phyloP scores from a whole-genome alignment of 768 basidiomycete species.

The Butyriboletus loyo region DNA sequence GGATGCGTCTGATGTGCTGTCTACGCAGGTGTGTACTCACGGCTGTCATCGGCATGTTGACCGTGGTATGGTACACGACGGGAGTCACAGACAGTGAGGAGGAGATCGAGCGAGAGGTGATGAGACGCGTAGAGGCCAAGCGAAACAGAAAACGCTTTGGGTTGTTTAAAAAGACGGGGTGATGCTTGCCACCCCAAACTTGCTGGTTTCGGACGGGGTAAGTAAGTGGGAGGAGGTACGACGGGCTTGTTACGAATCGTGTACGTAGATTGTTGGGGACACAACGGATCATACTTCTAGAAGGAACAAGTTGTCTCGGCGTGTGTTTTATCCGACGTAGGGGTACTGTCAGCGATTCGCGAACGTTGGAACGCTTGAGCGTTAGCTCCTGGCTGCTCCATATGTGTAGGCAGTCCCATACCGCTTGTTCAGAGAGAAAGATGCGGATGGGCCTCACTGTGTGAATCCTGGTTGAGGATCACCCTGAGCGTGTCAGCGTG shows the following conservation, averaged over 20 bases:
- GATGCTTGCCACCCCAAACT: background rate
- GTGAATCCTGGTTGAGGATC: background rate
- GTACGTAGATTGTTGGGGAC: background rate
- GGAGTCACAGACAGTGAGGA: slow-evolving; percentile 74
- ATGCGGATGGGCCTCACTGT: background rate
- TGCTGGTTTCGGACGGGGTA: too few relatives aligned
- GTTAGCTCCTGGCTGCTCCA: too few relatives aligned
- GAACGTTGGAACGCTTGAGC: background rate
- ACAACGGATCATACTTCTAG: too few relatives aligned
- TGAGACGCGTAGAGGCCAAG: slow-evolving; percentile 55
- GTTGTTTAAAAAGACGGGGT: slow-evolving; percentile 17
- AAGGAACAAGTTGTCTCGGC: too few relatives aligned
- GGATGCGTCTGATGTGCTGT: slow-evolving; percentile 10
- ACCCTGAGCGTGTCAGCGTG: background rate
- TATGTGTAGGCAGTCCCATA: too few relatives aligned
- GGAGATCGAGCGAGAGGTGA: slow-evolving; percentile 75
- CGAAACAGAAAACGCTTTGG: slow-evolving; percentile 47
- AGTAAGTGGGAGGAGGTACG: background rate
- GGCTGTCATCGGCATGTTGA: slow-evolving; percentile 77
- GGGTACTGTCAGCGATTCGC: too few relatives aligned
- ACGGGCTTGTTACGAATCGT: background rate
- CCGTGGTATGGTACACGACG: slow-evolving; percentile 83
- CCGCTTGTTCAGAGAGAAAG: too few relatives aligned
- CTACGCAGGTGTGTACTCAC: slow-evolving; percentile 71
- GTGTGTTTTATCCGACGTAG: too few relatives aligned